Evolutionary conservation across 192 early-diverging fungal genomes (phyloP).

Genomic region (Backusella luteola): DNA sequence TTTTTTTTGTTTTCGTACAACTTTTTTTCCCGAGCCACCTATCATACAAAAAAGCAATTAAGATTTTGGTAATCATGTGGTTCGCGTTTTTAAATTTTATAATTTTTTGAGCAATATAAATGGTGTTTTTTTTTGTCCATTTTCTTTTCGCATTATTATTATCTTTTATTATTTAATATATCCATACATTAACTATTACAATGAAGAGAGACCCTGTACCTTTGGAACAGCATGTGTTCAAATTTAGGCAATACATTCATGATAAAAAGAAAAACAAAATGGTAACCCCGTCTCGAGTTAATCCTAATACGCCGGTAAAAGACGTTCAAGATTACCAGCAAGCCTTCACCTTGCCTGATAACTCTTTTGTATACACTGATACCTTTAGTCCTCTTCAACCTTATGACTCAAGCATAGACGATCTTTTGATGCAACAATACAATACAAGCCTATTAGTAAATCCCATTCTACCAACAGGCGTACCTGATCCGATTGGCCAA

Average conservation of each 20-base stretch:
- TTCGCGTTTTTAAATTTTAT: background rate
- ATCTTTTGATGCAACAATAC: background rate
- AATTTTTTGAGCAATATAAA: background rate
- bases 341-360: background rate
- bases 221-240: background rate
- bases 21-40: background rate
- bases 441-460: background rate
- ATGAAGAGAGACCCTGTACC: background rate
- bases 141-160: background rate
- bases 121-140: too few species aligned
- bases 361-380: background rate
- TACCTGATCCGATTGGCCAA: background rate
- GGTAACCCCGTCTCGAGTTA: background rate
- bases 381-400: background rate
- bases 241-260: background rate
- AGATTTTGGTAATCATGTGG: background rate
- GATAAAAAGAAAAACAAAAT: background rate
- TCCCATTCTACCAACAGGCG: background rate
- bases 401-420: background rate
- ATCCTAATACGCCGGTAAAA: background rate
- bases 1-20: background rate
- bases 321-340: background rate
- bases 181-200: background rate
- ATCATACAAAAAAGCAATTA: background rate
- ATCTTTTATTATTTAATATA: background rate